Evolutionary conservation across 257 asterid species (phyloP).

Genomic region (Rubia yunnanensis): DNA sequence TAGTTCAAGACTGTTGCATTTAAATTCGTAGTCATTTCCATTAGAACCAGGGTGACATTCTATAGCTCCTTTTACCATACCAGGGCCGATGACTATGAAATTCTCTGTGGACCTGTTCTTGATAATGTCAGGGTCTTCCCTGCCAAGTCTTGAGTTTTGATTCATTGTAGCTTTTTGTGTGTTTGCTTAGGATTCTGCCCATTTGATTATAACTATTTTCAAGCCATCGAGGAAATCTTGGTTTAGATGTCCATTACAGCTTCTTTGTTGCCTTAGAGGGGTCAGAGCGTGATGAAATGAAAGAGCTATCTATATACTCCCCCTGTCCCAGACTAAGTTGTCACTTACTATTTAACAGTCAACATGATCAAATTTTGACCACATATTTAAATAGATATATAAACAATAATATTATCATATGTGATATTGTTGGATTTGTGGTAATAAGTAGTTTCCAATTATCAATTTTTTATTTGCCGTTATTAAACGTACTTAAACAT

Average conservation of each 20-base stretch:
- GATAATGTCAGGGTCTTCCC: conserved; percentile 52
- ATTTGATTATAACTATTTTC: conserved; percentile 2
- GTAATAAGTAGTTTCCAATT: too few species aligned
- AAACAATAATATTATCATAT: too few species aligned
- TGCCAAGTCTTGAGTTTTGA: conserved; percentile 29
- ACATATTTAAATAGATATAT: too few species aligned
- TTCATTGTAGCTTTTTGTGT: conserved; percentile 3
- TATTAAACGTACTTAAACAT: too few species aligned
- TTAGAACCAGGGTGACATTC: conserved; percentile 68
- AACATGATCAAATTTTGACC: too few species aligned
- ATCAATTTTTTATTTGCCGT: too few species aligned
- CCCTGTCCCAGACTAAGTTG: too few species aligned
- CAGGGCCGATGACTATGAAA: conserved; percentile 42
- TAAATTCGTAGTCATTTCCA: conserved; percentile 45
- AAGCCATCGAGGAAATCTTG: background rate
- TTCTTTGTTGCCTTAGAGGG: background rate
- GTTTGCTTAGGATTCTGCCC: conserved; percentile 1
- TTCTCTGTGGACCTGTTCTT: conserved; percentile 83
- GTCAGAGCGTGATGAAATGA: background rate
- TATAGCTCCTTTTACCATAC: conserved; percentile 77
- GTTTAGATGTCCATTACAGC: background rate
- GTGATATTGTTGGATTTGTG: too few species aligned
- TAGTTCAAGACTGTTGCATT: conserved; percentile 34
- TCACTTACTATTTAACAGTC: too few species aligned
- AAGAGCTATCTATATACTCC: background rate